Percentiles rank a stretch among this genome's conserved stretches.
These are phyloP conservation scores for Hanseniaspora singularis DNA, from an alignment of 805 yeast genomes.

Conservation along the genomic window DNA sequence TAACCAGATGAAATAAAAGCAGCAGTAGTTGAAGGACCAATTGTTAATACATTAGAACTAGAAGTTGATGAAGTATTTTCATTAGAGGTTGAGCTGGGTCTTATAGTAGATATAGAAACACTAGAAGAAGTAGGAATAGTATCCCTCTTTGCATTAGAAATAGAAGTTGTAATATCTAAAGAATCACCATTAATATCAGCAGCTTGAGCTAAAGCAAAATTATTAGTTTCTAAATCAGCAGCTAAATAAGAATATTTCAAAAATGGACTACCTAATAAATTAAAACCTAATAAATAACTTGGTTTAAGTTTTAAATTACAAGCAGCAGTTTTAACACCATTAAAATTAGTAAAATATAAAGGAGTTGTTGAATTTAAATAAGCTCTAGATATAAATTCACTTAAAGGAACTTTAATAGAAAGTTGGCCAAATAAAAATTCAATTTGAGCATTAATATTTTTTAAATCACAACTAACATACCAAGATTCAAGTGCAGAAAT, in stretches of 20 bases:
- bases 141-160: too few species aligned
- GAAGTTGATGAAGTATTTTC: too few species aligned
- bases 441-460: conserved; percentile 37
- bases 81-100: too few species aligned
- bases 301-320: conserved; percentile 46
- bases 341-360: conserved; percentile 43
- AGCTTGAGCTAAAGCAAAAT: conserved; percentile 46
- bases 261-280: conserved; percentile 48
- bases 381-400: conserved; percentile 35
- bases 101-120: too few species aligned
- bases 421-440: conserved; percentile 44
- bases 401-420: conserved; percentile 39
- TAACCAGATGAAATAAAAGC: too few species aligned
- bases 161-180: not conserved
- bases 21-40: too few species aligned
- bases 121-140: too few species aligned
- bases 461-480: conserved; percentile 51
- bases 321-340: conserved; percentile 30
- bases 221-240: conserved; percentile 46
- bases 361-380: conserved; percentile 21
- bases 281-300: conserved; percentile 36
- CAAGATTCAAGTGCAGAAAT: conserved; percentile 37
- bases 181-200: conserved; percentile 20
- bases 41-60: too few species aligned
- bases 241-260: conserved; percentile 44